Evolutionary conservation across 176 grass and related monocot genomes (phyloP), one percentile per base, ranked within the genome.

Genomic region (Chloris gayana): DNA sequence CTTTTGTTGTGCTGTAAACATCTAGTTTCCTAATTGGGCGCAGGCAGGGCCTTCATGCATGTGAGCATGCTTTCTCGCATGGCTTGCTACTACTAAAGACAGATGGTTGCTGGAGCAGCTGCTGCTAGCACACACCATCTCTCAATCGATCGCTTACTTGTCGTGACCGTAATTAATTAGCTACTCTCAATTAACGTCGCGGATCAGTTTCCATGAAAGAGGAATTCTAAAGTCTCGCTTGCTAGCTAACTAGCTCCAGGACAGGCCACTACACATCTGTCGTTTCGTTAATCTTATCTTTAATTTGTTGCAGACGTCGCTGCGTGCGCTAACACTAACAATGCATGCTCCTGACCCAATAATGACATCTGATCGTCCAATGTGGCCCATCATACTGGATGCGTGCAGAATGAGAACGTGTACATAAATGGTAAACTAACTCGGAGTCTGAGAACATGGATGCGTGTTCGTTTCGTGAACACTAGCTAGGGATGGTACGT

Each of bases 181-280:
- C n/a, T n/a, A 64, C 51, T 54, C 18, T 32, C 45, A 27, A 6
- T 59, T 47, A 41, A 41, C 74, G 7, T 76, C 57, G 37, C 24
- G 27, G 41, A 62, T 76, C 85, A 63, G 7, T 51, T 83, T 75
- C 67, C n/a, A 57, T 35, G 34, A 65, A 65, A 64, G 19, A 19
- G 64, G 9, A 35, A 21, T 14, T 18, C 3, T 53, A 53, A 58
- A 76, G 38, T 63, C 57, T 22, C 27, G 33, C 38, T 22, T 10
- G 14, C 57, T 27, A 27, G 0, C 22, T 8, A 9, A 59, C 45
- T 67, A 56, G 14, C 44, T 53, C 47, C 6, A 24, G 35, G 64
- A 69, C 47, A 69, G 33, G 49, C 49, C 77, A 76, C 51, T n/a
- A 54, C 19, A 54, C n/a, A n/a, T n/a, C n/a, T n/a, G n/a, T 22